phyloP scores from a whole-genome alignment of 1,284 basidiomycete species.

The Gymnopus androsaceus region DNA sequence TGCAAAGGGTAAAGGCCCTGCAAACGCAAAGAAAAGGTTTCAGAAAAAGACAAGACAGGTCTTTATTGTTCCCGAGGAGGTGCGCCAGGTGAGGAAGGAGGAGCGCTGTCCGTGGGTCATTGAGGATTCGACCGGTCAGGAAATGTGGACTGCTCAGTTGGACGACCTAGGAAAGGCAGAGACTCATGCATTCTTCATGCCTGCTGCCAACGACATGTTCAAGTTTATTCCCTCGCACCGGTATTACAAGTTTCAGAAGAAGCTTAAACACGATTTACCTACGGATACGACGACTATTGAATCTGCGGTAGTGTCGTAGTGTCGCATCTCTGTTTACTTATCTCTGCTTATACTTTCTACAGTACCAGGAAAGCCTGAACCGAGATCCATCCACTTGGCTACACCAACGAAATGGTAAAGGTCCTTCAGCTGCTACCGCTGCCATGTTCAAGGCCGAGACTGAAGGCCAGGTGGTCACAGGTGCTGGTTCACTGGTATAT shows the following conservation, averaged over 20 bases:
- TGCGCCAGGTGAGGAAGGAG: slow-evolving; percentile 72
- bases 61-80: slow-evolving; percentile 69
- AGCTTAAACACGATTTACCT: slow-evolving; percentile 70
- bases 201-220: slow-evolving; percentile 73
- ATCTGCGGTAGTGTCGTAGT: slow-evolving; percentile 39
- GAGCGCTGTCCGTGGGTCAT: slow-evolving; percentile 90
- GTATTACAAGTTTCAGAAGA: slow-evolving; percentile 90
- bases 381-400: slow-evolving; percentile 75
- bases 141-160: slow-evolving; percentile 79
- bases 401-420: slow-evolving; percentile 58
- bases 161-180: slow-evolving; percentile 72
- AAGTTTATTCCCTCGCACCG: slow-evolving; percentile 84
- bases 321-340: background rate
- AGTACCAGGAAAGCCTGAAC: slow-evolving; percentile 55
- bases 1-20: slow-evolving; percentile 39
- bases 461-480: slow-evolving; percentile 40
- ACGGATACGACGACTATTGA: slow-evolving; percentile 77
- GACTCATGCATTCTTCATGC: slow-evolving; percentile 73
- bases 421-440: slow-evolving; percentile 56
- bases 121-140: slow-evolving; percentile 69
- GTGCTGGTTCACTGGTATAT: slow-evolving; percentile 49
- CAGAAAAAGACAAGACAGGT: slow-evolving; percentile 87
- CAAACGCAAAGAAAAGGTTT: slow-evolving; percentile 67
- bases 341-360: slow-evolving; percentile 12
- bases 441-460: slow-evolving; percentile 69